These are phyloP conservation scores for Candida ipomoeae DNA, from an alignment of 805 yeast genomes.

Conservation along the genomic window DNA sequence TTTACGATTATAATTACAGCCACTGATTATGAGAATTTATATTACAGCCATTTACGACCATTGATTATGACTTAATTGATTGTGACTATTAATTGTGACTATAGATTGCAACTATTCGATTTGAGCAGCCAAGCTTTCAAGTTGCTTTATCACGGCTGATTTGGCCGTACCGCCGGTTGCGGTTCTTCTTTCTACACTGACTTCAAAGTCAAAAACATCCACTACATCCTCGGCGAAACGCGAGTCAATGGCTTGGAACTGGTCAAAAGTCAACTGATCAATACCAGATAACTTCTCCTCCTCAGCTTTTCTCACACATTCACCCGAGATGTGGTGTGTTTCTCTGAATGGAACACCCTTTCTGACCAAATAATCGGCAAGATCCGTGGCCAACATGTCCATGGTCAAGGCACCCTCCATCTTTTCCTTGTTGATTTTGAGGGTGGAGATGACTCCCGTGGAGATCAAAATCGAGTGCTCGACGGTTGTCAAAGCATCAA, in stretches of 20 bases:
- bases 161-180: constrained; percentile 98
- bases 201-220: constrained; percentile 87
- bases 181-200: constrained; percentile 91
- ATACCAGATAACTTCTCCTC: constrained; percentile 73
- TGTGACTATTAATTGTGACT: not conserved
- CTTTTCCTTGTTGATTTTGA: constrained; percentile 62
- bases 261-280: constrained; percentile 73
- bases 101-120: constrained; percentile 8
- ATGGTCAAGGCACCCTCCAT: constrained; percentile 90
- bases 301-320: constrained; percentile 91
- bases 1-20: too few species aligned
- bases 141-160: constrained; percentile 78
- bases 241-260: constrained; percentile 72
- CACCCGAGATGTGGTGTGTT: constrained; percentile 98
- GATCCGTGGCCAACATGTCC: constrained; percentile 99
- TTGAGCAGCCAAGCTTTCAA: constrained; percentile 34
- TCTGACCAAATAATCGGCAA: constrained; percentile 95
- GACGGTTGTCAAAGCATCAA: constrained; percentile 84
- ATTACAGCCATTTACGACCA: too few species aligned
- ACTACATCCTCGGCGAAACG: constrained; percentile 80
- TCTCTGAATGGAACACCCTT: constrained; percentile 99
- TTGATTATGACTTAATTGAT: not conserved
- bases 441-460: constrained; percentile 92
- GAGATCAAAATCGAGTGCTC: constrained; percentile 93
- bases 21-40: too few species aligned